A percentile compares a stretch with the other conserved stretches of the same genome.
Conservation (phyloP, 805 yeast genomes). For the Candida taoyuanica region DNA sequence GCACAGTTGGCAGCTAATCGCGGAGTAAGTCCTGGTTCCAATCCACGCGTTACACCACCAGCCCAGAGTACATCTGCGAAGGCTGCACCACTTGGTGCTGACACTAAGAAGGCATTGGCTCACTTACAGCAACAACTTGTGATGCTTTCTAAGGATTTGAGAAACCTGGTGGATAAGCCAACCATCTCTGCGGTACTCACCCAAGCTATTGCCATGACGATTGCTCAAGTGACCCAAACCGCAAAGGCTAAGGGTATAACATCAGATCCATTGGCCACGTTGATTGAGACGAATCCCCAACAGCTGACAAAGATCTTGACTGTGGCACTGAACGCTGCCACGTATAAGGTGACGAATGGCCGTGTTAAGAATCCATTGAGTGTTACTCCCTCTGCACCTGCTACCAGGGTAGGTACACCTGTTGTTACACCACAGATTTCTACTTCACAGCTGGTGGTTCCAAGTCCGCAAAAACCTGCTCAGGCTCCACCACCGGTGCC, state of each 20-base stretch:
- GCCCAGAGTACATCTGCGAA: conserved; percentile 23
- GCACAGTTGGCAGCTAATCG: conserved; percentile 32
- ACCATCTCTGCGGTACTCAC: conserved; percentile 82
- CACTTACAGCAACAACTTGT: conserved; percentile 84
- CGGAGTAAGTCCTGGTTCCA: conserved; percentile 10
- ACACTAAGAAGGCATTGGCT: conserved; percentile 59
- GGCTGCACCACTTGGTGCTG: conserved; percentile 30
- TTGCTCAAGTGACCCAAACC: conserved; percentile 83
- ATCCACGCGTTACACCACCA: background rate
- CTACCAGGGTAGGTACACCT: conserved; percentile 18
- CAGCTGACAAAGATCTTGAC: conserved; percentile 75
- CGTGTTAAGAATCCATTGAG: conserved; percentile 40
- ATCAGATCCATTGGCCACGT: conserved; percentile 71
- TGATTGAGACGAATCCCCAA: conserved; percentile 76
- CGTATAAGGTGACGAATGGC: conserved; percentile 54
- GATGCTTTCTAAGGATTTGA: conserved; percentile 63
- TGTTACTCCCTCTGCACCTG: conserved; percentile 22
- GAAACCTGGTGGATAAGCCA: conserved; percentile 72
- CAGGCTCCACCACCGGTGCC: background rate
- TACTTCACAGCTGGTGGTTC: background rate
- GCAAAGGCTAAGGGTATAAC: conserved; percentile 81
- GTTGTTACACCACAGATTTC: background rate
- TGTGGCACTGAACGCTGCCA: conserved; percentile 76
- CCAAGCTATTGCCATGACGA: conserved; percentile 88
- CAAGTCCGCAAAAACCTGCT: background rate